Evolutionary conservation across 2,329 filamentous ascomycete species (phyloP).

Genomic region (Verticillium dahliae): DNA sequence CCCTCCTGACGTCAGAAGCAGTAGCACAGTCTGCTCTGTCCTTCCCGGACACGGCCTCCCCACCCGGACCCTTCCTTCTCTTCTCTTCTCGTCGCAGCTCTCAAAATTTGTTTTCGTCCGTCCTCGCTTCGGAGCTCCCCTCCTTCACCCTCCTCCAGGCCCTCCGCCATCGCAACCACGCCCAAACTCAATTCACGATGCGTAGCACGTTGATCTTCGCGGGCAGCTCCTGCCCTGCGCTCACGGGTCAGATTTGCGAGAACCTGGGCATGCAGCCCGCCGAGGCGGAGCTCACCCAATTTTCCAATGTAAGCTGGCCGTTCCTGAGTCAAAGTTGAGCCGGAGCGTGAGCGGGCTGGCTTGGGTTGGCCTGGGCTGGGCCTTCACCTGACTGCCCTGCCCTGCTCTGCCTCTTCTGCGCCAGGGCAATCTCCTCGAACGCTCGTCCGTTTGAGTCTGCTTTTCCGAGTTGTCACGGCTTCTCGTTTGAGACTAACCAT

Average conservation of each 20-base stretch:
- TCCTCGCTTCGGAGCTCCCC: not conserved
- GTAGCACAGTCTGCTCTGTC: not conserved
- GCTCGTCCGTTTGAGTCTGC: constrained; percentile 5
- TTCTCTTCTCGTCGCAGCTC: not conserved
- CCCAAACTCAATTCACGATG: constrained; percentile 33
- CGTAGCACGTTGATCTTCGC: constrained; percentile 63
- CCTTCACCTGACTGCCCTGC: too few species aligned
- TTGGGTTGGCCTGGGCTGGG: not conserved
- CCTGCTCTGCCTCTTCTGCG: constrained; percentile 10
- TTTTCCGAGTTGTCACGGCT: constrained; percentile 6
- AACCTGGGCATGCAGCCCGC: constrained; percentile 61
- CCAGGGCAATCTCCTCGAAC: constrained; percentile 9
- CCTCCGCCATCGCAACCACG: constrained; percentile 14
- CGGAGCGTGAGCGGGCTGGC: not conserved
- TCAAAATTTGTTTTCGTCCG: not conserved
- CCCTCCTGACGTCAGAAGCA: not conserved
- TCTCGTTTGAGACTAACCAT: constrained; percentile 19
- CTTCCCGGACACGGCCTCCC: not conserved
- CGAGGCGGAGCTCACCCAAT: constrained; percentile 60
- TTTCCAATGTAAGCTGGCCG: constrained; percentile 54
- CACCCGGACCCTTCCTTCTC: constrained; percentile 1
- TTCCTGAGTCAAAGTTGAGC: not conserved
- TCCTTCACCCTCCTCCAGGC: constrained; percentile 5
- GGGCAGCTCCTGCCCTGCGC: constrained; percentile 59
- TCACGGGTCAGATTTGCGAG: constrained; percentile 61